These are phyloP conservation scores for Oemleria cerasiformis DNA, from an alignment of 306 rosid species.

Conservation along the genomic window DNA sequence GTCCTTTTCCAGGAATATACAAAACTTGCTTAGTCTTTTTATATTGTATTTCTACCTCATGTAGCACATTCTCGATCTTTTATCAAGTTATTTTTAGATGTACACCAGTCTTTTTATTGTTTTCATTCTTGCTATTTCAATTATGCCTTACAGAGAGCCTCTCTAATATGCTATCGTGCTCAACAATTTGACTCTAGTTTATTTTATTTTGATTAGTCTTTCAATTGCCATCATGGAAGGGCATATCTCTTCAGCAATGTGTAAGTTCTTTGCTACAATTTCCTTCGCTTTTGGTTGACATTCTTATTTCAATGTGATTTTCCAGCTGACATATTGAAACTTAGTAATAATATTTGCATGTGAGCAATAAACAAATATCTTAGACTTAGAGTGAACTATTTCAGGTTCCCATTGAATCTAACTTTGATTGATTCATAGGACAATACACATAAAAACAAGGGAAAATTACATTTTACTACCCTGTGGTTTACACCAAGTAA, in stretches of 20 bases:
- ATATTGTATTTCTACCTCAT: background rate
- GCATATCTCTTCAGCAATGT: conserved; percentile 83
- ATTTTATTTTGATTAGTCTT: conserved; percentile 52
- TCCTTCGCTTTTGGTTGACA: background rate
- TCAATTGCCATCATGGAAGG: conserved; percentile 71
- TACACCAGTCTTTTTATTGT: background rate
- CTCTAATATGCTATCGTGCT: background rate
- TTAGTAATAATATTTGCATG: no score
- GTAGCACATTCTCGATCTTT: background rate
- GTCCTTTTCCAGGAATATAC: background rate
- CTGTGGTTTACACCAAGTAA: no score
- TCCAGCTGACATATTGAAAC: background rate
- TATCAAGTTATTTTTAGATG: background rate
- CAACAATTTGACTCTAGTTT: conserved; percentile 32
- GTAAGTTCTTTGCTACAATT: conserved; percentile 48
- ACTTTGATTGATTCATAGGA: no score
- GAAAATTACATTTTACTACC: no score
- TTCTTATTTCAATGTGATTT: background rate
- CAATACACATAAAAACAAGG: no score
- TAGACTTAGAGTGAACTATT: background rate
- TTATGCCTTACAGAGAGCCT: background rate
- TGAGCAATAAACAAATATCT: background rate
- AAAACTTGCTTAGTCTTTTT: background rate
- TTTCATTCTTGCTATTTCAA: background rate
- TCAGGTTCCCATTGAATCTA: background rate